phyloP scores from a whole-genome alignment of 2,329 filamentous ascomycete species.

The Fusarium buharicum region DNA sequence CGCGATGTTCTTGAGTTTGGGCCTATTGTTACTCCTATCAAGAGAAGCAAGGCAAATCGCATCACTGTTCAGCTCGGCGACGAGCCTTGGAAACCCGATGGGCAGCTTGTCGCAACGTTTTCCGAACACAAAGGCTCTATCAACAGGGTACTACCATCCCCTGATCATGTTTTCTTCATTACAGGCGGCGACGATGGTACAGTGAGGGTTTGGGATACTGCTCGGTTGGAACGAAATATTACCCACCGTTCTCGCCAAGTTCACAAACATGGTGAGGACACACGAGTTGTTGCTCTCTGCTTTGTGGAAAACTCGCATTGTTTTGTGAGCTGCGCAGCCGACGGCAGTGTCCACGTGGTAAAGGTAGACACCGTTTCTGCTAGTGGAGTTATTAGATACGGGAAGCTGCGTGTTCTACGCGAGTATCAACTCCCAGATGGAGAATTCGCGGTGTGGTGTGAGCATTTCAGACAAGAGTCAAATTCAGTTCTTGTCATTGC shows the following conservation, averaged over 20 bases:
- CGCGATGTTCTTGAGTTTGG: slow-evolving; percentile 78
- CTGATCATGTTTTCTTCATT: slow-evolving; percentile 94
- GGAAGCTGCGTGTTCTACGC: slow-evolving; percentile 78
- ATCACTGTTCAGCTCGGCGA: slow-evolving; percentile 59
- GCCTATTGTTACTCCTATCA: slow-evolving; percentile 78
- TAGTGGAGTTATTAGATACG: slow-evolving; percentile 73
- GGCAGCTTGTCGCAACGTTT: slow-evolving; percentile 86
- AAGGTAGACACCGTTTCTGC: slow-evolving; percentile 71
- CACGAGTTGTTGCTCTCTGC: slow-evolving; percentile 81
- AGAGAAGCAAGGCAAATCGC: slow-evolving; percentile 63
- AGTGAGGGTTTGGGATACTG: slow-evolving; percentile 93
- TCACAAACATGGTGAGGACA: slow-evolving; percentile 76
- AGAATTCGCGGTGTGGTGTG: slow-evolving; percentile 88
- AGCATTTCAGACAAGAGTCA: slow-evolving; percentile 87
- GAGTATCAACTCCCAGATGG: slow-evolving; percentile 79
- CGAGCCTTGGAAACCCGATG: slow-evolving; percentile 80
- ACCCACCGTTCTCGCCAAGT: slow-evolving; percentile 88
- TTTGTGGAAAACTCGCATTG: slow-evolving; percentile 95
- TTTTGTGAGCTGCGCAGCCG: slow-evolving; percentile 88
- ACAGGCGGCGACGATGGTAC: slow-evolving; percentile 92
- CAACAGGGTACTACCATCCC: slow-evolving; percentile 82
- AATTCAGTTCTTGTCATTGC: slow-evolving; percentile 86
- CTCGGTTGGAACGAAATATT: slow-evolving; percentile 88
- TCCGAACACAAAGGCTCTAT: slow-evolving; percentile 86
- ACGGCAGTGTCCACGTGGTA: slow-evolving; percentile 90